Base-by-base conservation (phyloP, 176 grass and related monocot species). In the Musa acuminata region DNA sequence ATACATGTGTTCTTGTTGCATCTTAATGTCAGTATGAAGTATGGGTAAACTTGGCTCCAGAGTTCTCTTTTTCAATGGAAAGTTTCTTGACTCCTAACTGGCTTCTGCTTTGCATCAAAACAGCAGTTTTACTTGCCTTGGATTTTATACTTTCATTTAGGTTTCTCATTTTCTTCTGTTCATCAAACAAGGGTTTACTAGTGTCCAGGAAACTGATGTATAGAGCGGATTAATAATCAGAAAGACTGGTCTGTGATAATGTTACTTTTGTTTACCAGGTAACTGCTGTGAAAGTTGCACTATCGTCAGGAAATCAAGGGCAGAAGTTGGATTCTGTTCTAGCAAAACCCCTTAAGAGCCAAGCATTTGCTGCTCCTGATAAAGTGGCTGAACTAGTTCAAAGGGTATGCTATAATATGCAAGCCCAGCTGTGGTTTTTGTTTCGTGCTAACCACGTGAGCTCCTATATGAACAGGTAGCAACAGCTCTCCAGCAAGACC, bases 321-420 rank as follows among this genome's bases (percentile, higher is more conserved):
- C 95, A 91, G 84, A 99, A 94, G 62, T 81, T 86, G 25, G 95
- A 99, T 87, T 91, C 88, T 57, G 88, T 99, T 88, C 72, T 99
- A 55, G 86, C 88, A 52, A 99, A 91, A 75, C 91, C 96, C 22
- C 85, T 99, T 14, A 99, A 99, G 82, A 89, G 71, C 71, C 96
- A 99, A 86, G 88, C 91, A 76, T 95, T 99, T 83, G 96, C 91
- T 84, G 84, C 88, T 79, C 88, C 96, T 70, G 91, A 99, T 69
- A 99, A 99, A 84, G 96, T 99, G 53, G 85, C 84, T 43, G 88
- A 99, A 75, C 79, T 99, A 62, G 86, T 99, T 82, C 88, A 89
- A 78, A 99, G 95, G 91, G 96, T 99, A 75, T 72, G 77, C 50
- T 58, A 25, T 64, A 76, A 16, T 16, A 11, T 50, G 73, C 8